A percentile compares a stretch with the other conserved stretches of the same genome.
Evolutionary conservation across 2,329 filamentous ascomycete species (phyloP).

Genomic region (Rutstroemia sp.): DNA sequence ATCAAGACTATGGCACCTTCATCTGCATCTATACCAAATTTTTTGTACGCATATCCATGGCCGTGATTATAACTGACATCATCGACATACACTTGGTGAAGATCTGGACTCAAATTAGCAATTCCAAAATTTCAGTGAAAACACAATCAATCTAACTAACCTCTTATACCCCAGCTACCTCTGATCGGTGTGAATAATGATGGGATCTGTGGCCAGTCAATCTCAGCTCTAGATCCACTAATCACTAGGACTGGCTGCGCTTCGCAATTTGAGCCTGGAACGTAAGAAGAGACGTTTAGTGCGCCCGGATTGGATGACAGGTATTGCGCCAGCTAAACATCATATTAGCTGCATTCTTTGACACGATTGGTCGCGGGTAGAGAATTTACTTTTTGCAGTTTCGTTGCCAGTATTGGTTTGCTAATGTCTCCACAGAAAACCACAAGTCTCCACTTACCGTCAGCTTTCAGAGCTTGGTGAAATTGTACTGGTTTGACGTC

Average conservation of each 20-base stretch:
- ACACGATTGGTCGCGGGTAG: too few relatives aligned
- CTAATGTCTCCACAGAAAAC: neutral
- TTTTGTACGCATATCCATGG: neutral
- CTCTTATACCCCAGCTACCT: neutral
- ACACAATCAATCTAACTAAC: neutral
- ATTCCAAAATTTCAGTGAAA: neutral
- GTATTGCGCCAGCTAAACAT: too few relatives aligned
- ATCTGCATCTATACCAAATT: neutral
- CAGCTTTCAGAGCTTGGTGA: neutral
- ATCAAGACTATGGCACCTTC: neutral
- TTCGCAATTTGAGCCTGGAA: too few relatives aligned
- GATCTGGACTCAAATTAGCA: neutral
- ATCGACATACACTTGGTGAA: neutral
- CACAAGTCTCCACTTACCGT: neutral
- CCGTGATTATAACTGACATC: neutral
- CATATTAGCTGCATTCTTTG: too few relatives aligned
- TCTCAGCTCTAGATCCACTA: too few relatives aligned
- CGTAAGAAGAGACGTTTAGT: too few relatives aligned
- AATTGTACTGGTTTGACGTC: neutral
- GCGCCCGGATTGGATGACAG: too few relatives aligned
- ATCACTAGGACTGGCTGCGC: too few relatives aligned
- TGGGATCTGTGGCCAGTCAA: neutral
- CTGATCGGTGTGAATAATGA: neutral
- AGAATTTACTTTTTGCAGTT: neutral
- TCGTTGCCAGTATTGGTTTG: neutral